A percentile compares a stretch with the other conserved stretches of the same genome.
phyloP scores from a whole-genome alignment of 495 filamentous ascomycete species.

The Tuber indicum region DNA sequence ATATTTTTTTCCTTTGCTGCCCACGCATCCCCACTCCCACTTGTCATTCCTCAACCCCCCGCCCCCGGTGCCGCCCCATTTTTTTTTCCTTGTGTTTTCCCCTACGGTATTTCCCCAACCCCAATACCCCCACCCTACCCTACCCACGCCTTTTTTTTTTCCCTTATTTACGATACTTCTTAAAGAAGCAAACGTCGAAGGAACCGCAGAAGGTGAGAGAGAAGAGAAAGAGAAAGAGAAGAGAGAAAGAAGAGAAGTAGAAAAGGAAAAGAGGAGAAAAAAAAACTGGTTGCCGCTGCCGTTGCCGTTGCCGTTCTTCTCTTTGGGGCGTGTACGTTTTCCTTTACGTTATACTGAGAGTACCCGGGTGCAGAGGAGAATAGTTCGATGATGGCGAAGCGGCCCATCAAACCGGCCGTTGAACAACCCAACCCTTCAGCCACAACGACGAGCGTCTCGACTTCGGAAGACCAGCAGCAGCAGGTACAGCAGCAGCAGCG shows the following conservation, averaged over 20 bases:
- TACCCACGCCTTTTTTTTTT: constrained; percentile 25
- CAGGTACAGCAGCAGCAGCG: constrained; percentile 21
- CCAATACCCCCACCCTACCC: constrained; percentile 4
- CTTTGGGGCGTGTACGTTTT: neutral
- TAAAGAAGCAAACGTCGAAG: constrained; percentile 35
- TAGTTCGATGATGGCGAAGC: constrained; percentile 40
- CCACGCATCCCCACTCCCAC: constrained; percentile 3
- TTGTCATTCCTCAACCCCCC: constrained; percentile 5
- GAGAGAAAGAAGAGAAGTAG: neutral
- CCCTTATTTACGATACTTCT: constrained; percentile 38
- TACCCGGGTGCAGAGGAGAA: constrained; percentile 31
- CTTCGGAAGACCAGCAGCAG: constrained; percentile 33
- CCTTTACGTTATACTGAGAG: constrained; percentile 14
- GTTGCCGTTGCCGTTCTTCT: neutral
- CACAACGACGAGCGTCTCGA: constrained; percentile 19
- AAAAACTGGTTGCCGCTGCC: neutral
- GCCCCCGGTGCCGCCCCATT: constrained; percentile 1
- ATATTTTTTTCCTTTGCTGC: neutral
- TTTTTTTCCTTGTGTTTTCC: constrained; percentile 4
- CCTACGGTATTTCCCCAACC: constrained; percentile 1
- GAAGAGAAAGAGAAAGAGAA: neutral
- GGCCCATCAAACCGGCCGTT: constrained; percentile 42
- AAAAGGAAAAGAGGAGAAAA: neutral
- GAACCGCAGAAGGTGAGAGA: constrained; percentile 21
- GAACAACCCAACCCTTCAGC: constrained; percentile 39